Evolutionary conservation across 1,284 basidiomycete genomes (phyloP).

Genomic region (Omphalotus olearius): DNA sequence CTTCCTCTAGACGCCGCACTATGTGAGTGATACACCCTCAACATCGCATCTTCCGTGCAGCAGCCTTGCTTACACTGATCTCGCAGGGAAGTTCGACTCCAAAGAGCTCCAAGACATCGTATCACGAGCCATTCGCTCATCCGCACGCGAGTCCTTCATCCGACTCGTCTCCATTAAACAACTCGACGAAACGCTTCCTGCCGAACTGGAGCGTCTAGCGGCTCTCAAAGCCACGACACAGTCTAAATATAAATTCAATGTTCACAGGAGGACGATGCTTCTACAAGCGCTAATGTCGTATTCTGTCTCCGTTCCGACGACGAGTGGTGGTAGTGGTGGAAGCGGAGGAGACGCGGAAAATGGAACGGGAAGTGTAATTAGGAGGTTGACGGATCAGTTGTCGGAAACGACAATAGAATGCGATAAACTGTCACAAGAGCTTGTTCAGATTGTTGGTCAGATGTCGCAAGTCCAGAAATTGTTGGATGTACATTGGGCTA

Average conservation of each 20-base stretch:
- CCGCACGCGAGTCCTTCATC: constrained; percentile 53
- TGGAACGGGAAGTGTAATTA: constrained; percentile 26
- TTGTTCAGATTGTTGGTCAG: constrained; percentile 58
- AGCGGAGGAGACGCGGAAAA: no score
- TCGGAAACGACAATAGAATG: constrained; percentile 54
- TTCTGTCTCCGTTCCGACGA: constrained; percentile 21
- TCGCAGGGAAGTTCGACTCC: constrained; percentile 4
- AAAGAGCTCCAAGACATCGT: constrained; percentile 70
- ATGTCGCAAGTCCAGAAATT: constrained; percentile 56
- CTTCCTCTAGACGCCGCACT: constrained; percentile 69
- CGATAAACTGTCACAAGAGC: constrained; percentile 52
- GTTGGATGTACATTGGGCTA: constrained; percentile 62
- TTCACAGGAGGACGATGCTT: constrained; percentile 66
- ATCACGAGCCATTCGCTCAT: constrained; percentile 66
- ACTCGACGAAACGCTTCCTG: constrained; percentile 52
- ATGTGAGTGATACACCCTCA: constrained; percentile 33
- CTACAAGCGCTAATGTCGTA: constrained; percentile 57
- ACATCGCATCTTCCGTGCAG: background rate
- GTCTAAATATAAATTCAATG: constrained; percentile 63
- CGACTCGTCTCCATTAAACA: constrained; percentile 60
- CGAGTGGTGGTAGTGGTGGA: constrained; percentile 23
- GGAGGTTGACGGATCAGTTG: constrained; percentile 49
- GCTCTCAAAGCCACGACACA: constrained; percentile 46
- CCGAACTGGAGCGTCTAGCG: constrained; percentile 56
- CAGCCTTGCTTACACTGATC: no score